A percentile compares a stretch with the other conserved stretches of the same genome.
phyloP scores from a whole-genome alignment of 2,329 filamentous ascomycete genomes.

The Grosmannia huntii region DNA sequence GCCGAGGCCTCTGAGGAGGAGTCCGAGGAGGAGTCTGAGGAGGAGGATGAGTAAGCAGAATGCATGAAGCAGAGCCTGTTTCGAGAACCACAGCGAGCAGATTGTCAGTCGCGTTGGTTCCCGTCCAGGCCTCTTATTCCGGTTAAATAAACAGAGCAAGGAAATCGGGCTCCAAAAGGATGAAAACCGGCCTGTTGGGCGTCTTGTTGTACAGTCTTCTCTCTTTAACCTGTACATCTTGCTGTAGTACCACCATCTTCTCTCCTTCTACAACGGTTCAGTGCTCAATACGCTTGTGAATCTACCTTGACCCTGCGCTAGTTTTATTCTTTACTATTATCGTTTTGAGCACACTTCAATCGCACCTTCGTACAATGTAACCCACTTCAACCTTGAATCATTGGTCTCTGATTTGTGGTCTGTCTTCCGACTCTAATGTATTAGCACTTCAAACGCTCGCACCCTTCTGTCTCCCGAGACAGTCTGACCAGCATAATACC shows the following conservation, averaged over 20 bases:
- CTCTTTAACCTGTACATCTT: not conserved
- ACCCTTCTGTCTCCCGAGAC: not conserved
- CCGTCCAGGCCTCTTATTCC: not conserved
- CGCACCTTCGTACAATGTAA: not conserved
- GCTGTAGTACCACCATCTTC: not conserved
- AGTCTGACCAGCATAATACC: not conserved
- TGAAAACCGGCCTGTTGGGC: not conserved
- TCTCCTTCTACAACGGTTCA: not conserved
- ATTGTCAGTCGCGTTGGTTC: not conserved
- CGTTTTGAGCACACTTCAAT: not conserved
- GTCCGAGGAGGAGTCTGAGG: conserved; percentile 48
- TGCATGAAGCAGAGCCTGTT: not conserved
- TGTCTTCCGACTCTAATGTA: not conserved
- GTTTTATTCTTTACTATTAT: not conserved
- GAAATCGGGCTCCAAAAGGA: not conserved
- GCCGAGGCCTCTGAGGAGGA: conserved; percentile 51
- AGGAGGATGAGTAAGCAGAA: conserved; percentile 23
- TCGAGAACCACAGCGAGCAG: not conserved
- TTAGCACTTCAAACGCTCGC: not conserved
- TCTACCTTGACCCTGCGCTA: not conserved
- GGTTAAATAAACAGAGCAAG: not conserved
- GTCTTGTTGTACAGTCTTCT: not conserved
- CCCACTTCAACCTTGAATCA: not conserved
- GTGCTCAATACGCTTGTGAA: not conserved
- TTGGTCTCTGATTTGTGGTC: not conserved